Evolutionary conservation across 208 protist genomes (phyloP).

Genomic region (Trypanosoma theileri): DNA sequence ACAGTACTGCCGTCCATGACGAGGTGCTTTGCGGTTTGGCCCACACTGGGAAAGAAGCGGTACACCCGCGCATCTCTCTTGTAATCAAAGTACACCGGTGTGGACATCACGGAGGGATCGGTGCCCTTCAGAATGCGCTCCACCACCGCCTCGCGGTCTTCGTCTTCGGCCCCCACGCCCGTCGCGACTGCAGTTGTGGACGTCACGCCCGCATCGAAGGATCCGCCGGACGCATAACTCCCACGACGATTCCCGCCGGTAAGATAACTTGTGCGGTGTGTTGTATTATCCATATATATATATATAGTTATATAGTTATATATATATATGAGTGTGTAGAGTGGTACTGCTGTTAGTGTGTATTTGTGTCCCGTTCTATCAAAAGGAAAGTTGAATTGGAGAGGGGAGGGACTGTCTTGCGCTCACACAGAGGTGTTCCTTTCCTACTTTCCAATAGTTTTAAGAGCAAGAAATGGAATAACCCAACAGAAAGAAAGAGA

Average conservation of each 20-base stretch:
- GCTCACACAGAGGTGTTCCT: too few species aligned
- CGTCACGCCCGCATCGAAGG: conserved; percentile 9
- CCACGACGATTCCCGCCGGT: conserved; percentile 2
- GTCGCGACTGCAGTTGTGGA: background rate
- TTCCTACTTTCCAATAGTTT: too few species aligned
- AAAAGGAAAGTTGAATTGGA: too few species aligned
- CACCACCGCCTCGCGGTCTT: conserved; percentile 73
- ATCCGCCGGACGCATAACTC: conserved; percentile 23
- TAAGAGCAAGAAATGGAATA: too few species aligned
- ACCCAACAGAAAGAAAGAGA: too few species aligned
- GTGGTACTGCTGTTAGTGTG: background rate
- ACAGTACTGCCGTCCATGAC: conserved; percentile 81
- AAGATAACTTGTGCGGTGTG: conserved; percentile 12
- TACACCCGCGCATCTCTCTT: conserved; percentile 90
- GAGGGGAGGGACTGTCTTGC: too few species aligned
- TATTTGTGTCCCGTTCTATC: background rate
- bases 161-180: conserved; percentile 48
- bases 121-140: conserved; percentile 93
- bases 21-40: conserved; percentile 87
- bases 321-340: background rate
- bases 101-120: conserved; percentile 91
- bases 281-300: conserved; percentile 5
- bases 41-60: conserved; percentile 88
- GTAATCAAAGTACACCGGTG: conserved; percentile 93
- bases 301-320: conserved; percentile 5